phyloP scores from a whole-genome alignment of 2,329 filamentous ascomycete species.

The Arthrobotrys iridis region DNA sequence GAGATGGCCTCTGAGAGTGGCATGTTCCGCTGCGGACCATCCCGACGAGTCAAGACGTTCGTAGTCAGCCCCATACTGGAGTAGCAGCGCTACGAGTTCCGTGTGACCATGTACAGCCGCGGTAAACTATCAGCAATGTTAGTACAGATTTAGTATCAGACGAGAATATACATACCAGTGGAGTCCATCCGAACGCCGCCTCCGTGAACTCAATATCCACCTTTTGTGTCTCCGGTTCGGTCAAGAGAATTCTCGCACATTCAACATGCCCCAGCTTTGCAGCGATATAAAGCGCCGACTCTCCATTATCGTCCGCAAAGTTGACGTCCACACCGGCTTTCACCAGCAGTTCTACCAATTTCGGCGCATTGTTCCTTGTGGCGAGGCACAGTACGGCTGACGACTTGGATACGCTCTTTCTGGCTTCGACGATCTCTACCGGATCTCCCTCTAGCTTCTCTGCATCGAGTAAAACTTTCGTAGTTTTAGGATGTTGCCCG shows the following conservation, averaged over 20 bases:
- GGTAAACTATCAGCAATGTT: constrained; percentile 63
- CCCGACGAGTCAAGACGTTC: constrained; percentile 83
- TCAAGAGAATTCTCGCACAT: constrained; percentile 79
- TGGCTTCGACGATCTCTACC: constrained; percentile 69
- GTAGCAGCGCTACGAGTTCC: constrained; percentile 77
- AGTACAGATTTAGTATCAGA: neutral
- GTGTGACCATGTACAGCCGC: constrained; percentile 89
- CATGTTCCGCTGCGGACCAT: constrained; percentile 94
- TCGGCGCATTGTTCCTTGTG: constrained; percentile 83
- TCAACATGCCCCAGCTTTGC: constrained; percentile 85
- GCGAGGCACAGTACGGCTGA: constrained; percentile 88
- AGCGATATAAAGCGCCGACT: constrained; percentile 90
- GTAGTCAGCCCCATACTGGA: constrained; percentile 80
- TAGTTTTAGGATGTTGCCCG: constrained; percentile 87
- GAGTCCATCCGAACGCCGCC: constrained; percentile 90
- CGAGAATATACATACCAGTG: constrained; percentile 71
- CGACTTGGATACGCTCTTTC: constrained; percentile 79
- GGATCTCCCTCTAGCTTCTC: constrained; percentile 78
- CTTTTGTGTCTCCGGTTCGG: constrained; percentile 75
- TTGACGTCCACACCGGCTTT: constrained; percentile 92
- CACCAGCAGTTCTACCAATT: constrained; percentile 86
- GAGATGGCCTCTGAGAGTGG: constrained; percentile 87
- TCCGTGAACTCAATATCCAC: constrained; percentile 81
- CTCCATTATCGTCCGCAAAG: constrained; percentile 87
- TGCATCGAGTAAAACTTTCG: constrained; percentile 79